Evolutionary conservation across 331 rosid species (phyloP), one percentile per base, ranked within the genome.

Genomic region (Cydonia oblonga): DNA sequence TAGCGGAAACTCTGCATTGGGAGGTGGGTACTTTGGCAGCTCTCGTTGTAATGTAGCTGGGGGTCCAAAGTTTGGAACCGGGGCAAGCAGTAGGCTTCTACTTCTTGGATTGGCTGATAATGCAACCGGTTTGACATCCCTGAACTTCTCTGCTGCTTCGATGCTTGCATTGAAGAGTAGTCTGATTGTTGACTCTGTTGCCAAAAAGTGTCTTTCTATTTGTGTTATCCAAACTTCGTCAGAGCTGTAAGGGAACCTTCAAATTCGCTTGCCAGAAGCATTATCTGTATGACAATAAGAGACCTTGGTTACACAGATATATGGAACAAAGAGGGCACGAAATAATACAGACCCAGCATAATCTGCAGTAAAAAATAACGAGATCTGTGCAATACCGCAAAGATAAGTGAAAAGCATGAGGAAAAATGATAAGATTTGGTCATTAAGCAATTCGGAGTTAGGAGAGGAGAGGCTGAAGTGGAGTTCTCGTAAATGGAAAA

Each of bases 81-180:
- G 5, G 92, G 89, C 68, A 85, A 72, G 85, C 86, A 86, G 67
- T 76, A 77, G 66, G 88, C 80, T 24, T 89, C 96, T 11, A 83
- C 87, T 70, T 88, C 90, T 67, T 88, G 90, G 70, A 84, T 58
- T n/a, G 87, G 87, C 76, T 86, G 90, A 81, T 88, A 79, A 79
- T 80, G 78, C 72, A 86, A 85, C 11, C 78, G 75, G 66, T 84
- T 84, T 0, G 90, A 75, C 90, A 84, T 83, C 49, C 75, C 64
- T 62, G 82, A 77, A 64, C 60, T 80, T 82, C 86, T 87, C 74
- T 75, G 90, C 68, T 79, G 86, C 81, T 89, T 87, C 57, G 97
- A 87, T 74, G 95, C 85, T 78, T 86, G 97, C 97, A 93, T 92
- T 58, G 65, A 82, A 65, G 80, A 77, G 79, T 44, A 35, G 54